Base-by-base conservation (phyloP, 2,329 filamentous ascomycete species). In the Bipolaris oryzae region DNA sequence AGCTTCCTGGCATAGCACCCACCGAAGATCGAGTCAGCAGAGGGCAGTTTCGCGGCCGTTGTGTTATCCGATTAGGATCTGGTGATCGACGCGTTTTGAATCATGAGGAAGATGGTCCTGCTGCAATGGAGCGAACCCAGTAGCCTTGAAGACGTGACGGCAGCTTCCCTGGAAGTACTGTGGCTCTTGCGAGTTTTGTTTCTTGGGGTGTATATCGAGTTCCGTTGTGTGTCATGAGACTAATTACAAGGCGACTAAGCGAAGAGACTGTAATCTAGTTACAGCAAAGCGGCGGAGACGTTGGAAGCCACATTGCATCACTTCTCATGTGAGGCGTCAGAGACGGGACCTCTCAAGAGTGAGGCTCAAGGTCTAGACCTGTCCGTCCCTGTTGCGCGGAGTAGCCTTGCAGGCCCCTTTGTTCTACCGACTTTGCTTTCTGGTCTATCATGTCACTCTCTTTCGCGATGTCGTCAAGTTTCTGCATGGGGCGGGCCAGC, bases 361-460 rank as follows among this genome's bases (percentile, higher is more conserved):
- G 74, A 75, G 73, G 69, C 66, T 76, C 74, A 76, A 76, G 74
- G 75, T 66, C 62, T 74, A 68, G 75, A 61, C 74, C 74, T 77
- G 73, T 76, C 74, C 60, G 66, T 67, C 53, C 45, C 61, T 39
- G 59, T 60, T 47, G 58, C 42, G 53, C 60, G 61, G 60, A 51
- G 47, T 43, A 51, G 59, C 51, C 46, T 41, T 56, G 58, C 38
- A 37, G 48, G 57, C 56, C 34, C 37, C 54, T 46, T 43, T 33
- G 44, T 57, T 43, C 42, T 35, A 50, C 57, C 44, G 53, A 50
- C 45, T 31, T 31, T 46, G 46, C 58, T 66, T 63, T 53, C 45
- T 66, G 55, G 37, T 53, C 47, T 21, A 45, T 52, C 6, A 47
- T 21, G 37, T 54, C 49, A 49, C 50, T 56, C 50, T 55, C 59